These are phyloP conservation scores for Kentomonas sorsogonicus DNA, from an alignment of 208 protist species.

Conservation along the genomic window DNA sequence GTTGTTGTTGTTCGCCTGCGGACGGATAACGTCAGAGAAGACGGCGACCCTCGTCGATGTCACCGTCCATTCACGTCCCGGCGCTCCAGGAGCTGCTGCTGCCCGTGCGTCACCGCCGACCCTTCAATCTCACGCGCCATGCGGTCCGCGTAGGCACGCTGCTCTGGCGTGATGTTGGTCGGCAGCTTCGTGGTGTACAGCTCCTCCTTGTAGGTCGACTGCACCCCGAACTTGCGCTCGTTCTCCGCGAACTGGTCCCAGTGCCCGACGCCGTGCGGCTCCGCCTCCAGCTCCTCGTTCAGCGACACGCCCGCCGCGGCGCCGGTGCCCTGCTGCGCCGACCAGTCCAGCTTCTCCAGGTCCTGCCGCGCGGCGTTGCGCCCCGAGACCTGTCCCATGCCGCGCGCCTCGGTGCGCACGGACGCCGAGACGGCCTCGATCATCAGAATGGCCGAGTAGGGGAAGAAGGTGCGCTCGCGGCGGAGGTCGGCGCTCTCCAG, in stretches of 20 bases:
- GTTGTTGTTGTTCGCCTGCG: slow-evolving; percentile 15
- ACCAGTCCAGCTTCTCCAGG: slow-evolving; percentile 73
- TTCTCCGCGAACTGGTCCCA: slow-evolving; percentile 91
- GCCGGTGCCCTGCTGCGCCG: slow-evolving; percentile 36
- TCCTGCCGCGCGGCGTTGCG: slow-evolving; percentile 50
- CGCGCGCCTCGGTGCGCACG: slow-evolving; percentile 70
- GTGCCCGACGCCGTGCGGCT: slow-evolving; percentile 39
- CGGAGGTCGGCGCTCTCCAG: slow-evolving; percentile 36
- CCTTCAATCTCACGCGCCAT: slow-evolving; percentile 75
- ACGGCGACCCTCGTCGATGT: slow-evolving; percentile 70
- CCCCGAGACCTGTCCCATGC: slow-evolving; percentile 31
- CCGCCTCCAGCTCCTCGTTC: slow-evolving; percentile 61
- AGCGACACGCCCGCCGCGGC: too few relatives aligned
- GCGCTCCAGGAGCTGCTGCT: slow-evolving; percentile 72
- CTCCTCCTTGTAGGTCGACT: slow-evolving; percentile 82
- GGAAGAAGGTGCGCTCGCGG: slow-evolving; percentile 37
- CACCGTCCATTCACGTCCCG: slow-evolving; percentile 34
- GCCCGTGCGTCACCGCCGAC: slow-evolving; percentile 37
- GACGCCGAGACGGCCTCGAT: slow-evolving; percentile 58
- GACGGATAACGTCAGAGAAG: slow-evolving; percentile 72
- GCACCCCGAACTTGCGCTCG: slow-evolving; percentile 66
- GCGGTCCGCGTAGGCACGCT: slow-evolving; percentile 54
- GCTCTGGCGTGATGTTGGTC: slow-evolving; percentile 61
- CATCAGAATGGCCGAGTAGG: slow-evolving; percentile 71
- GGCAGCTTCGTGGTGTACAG: slow-evolving; percentile 89